Evolutionary conservation across 2,329 filamentous ascomycete species (phyloP).

Genomic region (Canariomyces notabilis): DNA sequence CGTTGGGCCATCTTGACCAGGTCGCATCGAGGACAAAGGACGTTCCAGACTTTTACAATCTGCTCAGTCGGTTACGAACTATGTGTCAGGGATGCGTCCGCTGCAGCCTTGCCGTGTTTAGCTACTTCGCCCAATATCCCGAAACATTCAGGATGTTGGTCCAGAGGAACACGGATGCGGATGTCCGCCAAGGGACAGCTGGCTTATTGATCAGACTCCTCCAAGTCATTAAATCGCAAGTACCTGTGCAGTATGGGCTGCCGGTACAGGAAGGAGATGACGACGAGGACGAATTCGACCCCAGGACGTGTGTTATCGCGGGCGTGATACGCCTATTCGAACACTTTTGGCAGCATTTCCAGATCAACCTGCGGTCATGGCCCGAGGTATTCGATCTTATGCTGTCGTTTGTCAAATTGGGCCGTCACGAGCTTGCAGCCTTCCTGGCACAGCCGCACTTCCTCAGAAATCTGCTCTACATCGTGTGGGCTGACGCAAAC

Average conservation of each 20-base stretch:
- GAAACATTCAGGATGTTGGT: constrained; percentile 60
- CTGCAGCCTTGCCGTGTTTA: constrained; percentile 55
- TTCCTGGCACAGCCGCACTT: constrained; percentile 56
- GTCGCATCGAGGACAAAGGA: constrained; percentile 69
- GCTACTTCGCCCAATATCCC: constrained; percentile 54
- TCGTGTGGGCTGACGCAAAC: constrained; percentile 55
- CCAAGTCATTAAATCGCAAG: constrained; percentile 43
- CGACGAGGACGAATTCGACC: constrained; percentile 30
- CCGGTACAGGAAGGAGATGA: constrained; percentile 23
- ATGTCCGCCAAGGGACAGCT: constrained; percentile 50
- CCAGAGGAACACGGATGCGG: constrained; percentile 52
- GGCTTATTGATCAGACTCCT: constrained; percentile 50
- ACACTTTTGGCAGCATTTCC: constrained; percentile 58
- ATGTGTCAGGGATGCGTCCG: constrained; percentile 46
- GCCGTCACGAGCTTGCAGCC: constrained; percentile 50
- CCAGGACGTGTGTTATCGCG: constrained; percentile 31
- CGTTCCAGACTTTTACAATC: constrained; percentile 52
- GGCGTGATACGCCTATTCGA: constrained; percentile 45
- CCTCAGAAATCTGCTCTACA: constrained; percentile 52
- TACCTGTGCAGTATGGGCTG: constrained; percentile 44
- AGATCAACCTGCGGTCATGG: constrained; percentile 62
- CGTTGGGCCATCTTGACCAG: constrained; percentile 67
- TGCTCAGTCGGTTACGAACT: constrained; percentile 40
- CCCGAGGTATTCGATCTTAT: constrained; percentile 71
- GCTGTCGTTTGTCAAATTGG: constrained; percentile 58